Conservation (phyloP, 805 yeast species). For the Candida oleophila region DNA sequence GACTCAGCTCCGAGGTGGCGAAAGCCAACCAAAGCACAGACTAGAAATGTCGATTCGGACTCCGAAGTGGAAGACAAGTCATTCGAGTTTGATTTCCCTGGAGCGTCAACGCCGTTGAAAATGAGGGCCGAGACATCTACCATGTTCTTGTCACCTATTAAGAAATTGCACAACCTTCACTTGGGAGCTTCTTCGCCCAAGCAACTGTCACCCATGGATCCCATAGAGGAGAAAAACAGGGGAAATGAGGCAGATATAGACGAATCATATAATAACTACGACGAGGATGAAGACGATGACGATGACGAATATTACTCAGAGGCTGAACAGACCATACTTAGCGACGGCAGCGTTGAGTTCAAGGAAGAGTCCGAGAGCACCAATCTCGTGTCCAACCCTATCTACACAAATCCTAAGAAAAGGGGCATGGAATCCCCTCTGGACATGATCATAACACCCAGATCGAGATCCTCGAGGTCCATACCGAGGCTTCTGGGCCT, state of each 20-base stretch:
- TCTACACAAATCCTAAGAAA: constrained; percentile 23
- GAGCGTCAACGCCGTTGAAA: constrained; percentile 24
- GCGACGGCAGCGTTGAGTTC: constrained; percentile 12
- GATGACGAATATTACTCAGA: constrained; percentile 3
- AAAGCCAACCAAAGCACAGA: neutral
- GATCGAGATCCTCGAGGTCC: neutral
- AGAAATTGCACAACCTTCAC: constrained; percentile 33
- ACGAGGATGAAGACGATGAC: neutral
- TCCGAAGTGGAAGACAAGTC: constrained; percentile 2
- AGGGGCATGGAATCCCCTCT: constrained; percentile 25
- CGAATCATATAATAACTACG: neutral
- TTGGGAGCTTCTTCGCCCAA: constrained; percentile 8
- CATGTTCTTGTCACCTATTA: constrained; percentile 33
- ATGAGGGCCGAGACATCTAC: constrained; percentile 9
- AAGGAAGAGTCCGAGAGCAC: constrained; percentile 5
- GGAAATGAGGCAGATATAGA: neutral
- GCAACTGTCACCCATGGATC: neutral
- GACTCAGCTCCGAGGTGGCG: constrained; percentile 1
- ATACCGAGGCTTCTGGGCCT: constrained; percentile 3
- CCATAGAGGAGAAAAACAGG: neutral
- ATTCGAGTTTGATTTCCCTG: constrained; percentile 16
- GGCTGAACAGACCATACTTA: constrained; percentile 5
- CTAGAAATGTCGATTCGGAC: neutral
- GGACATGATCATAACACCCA: constrained; percentile 26
- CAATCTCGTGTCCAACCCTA: constrained; percentile 13